Evolutionary conservation across 371 early-diverging fungal species (phyloP), one percentile per base, ranked within the genome.

Genomic region (Coemansia sp.): DNA sequence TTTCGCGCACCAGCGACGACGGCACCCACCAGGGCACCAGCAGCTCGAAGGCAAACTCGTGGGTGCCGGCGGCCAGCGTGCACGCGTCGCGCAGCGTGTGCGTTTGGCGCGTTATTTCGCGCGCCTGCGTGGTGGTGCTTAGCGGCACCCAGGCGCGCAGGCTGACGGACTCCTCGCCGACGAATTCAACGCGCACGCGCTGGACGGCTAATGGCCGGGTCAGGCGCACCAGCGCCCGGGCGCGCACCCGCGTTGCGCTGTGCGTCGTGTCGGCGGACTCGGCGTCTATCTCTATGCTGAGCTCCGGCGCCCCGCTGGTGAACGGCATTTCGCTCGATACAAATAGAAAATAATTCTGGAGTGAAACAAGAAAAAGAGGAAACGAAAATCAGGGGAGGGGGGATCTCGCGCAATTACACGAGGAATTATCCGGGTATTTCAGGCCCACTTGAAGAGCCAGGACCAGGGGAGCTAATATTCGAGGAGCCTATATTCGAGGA

Each of bases 1-100:
- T 31, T n/a, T 74, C 74, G 39, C 62, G 43, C 16, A 57, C 65
- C 61, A 74, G 34, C 36, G 70, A 40, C 50, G 74, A 70, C 33
- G 70, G 75, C 43, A 66, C 62, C 75, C 71, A 70, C 39, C 52
- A 18, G 12, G 75, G 75, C 44, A 74, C 58, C 0, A 8, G 18
- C 29, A 74, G 49, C 6, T 31, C 5, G 34, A 74, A 74, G 5
- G 39, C 40, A 39, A 55, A 74, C 33, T 18, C 44, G 42, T 74
- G 75, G 24, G 9, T 29, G 16, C 75, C 75, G 40, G 42, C 62
- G 12, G n/a, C n/a, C 42, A 74, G 39, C 12, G 52, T 32, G 11
- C 71, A 65, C 24, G 57, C 60, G 0, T 9, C 16, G 34, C 52
- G 59, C 55, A 65, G 44, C 3, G 43, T 16, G 11, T 36, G 44